Evolutionary conservation across 1,139 yeast species (phyloP).

Genomic region (Suhomyces chickasaworum): DNA sequence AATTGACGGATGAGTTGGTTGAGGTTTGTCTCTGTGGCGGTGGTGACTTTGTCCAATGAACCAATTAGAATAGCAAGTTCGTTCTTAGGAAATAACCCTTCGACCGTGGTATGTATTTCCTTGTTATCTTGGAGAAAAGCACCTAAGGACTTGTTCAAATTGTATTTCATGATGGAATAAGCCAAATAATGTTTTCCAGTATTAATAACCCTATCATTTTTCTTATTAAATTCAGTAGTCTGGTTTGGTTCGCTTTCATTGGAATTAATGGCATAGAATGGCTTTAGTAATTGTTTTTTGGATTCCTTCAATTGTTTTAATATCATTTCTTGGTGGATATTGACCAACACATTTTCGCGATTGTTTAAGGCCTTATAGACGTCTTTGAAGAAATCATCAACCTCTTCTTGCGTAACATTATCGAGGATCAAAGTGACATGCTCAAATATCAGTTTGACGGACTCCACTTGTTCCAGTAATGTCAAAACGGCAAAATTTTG

Average conservation of each 20-base stretch:
- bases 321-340: conserved; percentile 6
- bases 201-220: not conserved
- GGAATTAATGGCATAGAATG: no score
- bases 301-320: not conserved
- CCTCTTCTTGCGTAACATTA: conserved; percentile 19
- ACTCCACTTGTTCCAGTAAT: conserved; percentile 10
- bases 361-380: conserved; percentile 10
- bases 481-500: conserved; percentile 24
- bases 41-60: conserved; percentile 1
- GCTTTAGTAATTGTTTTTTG: not conserved
- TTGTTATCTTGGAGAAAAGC: conserved; percentile 18
- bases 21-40: not conserved
- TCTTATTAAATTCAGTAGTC: no score
- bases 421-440: conserved; percentile 19
- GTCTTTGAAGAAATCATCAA: conserved; percentile 10
- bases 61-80: conserved; percentile 1
- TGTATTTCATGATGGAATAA: conserved; percentile 13
- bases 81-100: conserved; percentile 6
- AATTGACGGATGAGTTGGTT: not conserved
- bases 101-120: conserved; percentile 13
- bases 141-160: conserved; percentile 16
- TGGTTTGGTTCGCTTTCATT: no score
- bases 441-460: conserved; percentile 17
- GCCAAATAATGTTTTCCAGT: conserved; percentile 16
- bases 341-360: conserved; percentile 11